A percentile compares a stretch with the other conserved stretches of the same genome.
Evolutionary conservation across 2,329 filamentous ascomycete species (phyloP).

Genomic region (Scytalidium sp.): DNA sequence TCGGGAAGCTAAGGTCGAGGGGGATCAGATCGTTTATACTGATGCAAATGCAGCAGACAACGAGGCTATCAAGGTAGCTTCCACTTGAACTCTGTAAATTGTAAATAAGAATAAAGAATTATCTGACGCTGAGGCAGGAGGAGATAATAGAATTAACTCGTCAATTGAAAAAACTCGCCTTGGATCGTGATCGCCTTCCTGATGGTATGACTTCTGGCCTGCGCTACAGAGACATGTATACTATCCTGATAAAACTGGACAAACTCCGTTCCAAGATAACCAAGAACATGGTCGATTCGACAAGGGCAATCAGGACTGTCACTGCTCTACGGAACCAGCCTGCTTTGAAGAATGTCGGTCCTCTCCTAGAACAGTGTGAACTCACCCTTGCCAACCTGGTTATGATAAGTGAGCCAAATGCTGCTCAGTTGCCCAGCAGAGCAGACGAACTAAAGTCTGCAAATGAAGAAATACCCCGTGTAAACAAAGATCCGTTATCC

Average conservation of each 20-base stretch:
- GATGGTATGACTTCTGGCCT: not conserved
- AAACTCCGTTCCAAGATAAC: not conserved
- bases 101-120: slow-evolving; percentile 4
- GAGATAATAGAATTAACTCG: slow-evolving; percentile 1
- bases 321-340: not conserved
- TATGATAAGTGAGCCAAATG: not conserved
- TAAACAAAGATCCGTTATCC: not conserved
- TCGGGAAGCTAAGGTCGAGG: slow-evolving; percentile 68
- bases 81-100: slow-evolving; percentile 4
- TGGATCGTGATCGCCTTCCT: slow-evolving; percentile 4
- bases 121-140: slow-evolving; percentile 7
- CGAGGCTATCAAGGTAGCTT: slow-evolving; percentile 8
- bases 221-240: not conserved
- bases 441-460: not conserved
- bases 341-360: not conserved
- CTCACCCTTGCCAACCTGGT: not conserved
- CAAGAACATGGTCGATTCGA: not conserved
- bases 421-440: not conserved
- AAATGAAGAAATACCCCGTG: not conserved
- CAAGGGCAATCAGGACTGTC: not conserved
- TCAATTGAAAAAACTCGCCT: not conserved
- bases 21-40: slow-evolving; percentile 58
- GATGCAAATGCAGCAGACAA: not conserved
- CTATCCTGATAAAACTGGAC: not conserved
- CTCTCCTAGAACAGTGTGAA: not conserved